Evolutionary conservation across 2,329 filamentous ascomycete genomes (phyloP), one percentile per base, ranked within the genome.

Genomic region (Colletotrichum paranaense): DNA sequence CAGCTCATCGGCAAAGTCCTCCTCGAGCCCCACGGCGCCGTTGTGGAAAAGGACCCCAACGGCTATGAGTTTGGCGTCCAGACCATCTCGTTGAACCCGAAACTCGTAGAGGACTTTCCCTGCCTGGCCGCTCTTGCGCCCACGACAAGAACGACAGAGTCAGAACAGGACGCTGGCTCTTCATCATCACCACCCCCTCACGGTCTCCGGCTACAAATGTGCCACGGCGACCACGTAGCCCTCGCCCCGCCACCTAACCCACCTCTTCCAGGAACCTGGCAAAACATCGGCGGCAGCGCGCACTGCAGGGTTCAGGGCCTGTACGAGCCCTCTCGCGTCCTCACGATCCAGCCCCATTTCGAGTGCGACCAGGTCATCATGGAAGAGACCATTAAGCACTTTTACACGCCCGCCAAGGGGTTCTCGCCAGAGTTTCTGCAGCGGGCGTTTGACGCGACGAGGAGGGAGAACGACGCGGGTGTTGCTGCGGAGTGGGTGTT

Each of bases 281-380:
- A 82, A 11, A 84, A 84, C 58, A 78, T 88, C 2, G 86, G 84
- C 7, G 82, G 79, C 68, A 87, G 82, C 55, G 77, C 79, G 12
- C 79, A 78, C 42, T 88, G 86, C 76, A 73, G 77, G n/a, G 78
- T 86, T 2, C 86, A 88, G 56, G 84, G 81, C 16, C 79, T 88
- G 56, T 86, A 86, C 75, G 76, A 77, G 6, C 82, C 85, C 2
- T 77, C 79, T 2, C 77, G 77, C 2, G 79, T 85, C 59, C 78
- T 87, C 28, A 83, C 83, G 2, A 81, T 88, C 0, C 86, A 88
- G 67, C 86, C 84, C n/a, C 86, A 88, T 65, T 86, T 86, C 5
- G 86, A 88, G 67, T 87, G 85, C 72, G 83, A 81, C 2, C 76
- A 78, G 24, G 78, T 81, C 16, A 84, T 84, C 67, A 84, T 86